Conservation (phyloP, 2,329 filamentous ascomycete species). For the Diplodia mutila region DNA sequence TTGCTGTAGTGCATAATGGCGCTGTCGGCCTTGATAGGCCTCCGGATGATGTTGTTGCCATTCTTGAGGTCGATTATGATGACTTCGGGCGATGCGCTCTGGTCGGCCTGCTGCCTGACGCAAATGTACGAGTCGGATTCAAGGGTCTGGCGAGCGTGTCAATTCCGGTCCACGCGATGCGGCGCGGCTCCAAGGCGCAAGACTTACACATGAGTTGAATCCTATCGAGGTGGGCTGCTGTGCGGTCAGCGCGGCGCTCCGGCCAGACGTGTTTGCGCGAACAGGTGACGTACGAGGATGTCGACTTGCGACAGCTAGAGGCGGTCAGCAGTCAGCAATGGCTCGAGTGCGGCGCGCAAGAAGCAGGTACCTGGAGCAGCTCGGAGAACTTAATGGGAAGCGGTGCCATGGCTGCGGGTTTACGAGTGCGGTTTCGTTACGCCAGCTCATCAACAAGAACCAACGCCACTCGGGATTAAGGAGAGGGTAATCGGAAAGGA, state of each 20-base stretch:
- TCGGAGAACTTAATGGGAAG: slow-evolving; percentile 93
- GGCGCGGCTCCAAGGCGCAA: background rate
- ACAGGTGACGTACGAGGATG: slow-evolving; percentile 49
- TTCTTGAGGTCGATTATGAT: slow-evolving; percentile 98
- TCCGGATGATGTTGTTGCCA: slow-evolving; percentile 89
- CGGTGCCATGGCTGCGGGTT: slow-evolving; percentile 61
- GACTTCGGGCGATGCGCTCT: slow-evolving; percentile 84
- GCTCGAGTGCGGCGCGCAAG: slow-evolving; percentile 10
- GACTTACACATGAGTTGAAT: slow-evolving; percentile 82
- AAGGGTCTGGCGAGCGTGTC: slow-evolving; percentile 69
- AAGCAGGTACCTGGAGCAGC: slow-evolving; percentile 70
- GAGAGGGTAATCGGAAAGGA: slow-evolving; percentile 34
- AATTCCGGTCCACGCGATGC: slow-evolving; percentile 22
- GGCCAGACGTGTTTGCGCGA: slow-evolving; percentile 22
- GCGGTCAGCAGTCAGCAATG: slow-evolving; percentile 37
- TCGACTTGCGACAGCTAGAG: slow-evolving; percentile 51
- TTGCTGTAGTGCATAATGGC: slow-evolving; percentile 99
- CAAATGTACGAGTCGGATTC: slow-evolving; percentile 98
- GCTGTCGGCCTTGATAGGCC: slow-evolving; percentile 98
- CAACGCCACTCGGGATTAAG: slow-evolving; percentile 27
- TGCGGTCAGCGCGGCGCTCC: slow-evolving; percentile 35
- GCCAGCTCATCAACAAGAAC: slow-evolving; percentile 39
- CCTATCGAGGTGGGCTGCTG: slow-evolving; percentile 71
- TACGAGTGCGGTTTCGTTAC: slow-evolving; percentile 35
- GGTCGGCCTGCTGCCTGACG: slow-evolving; percentile 81